A percentile compares a stretch with the other conserved stretches of the same genome.
Evolutionary conservation across 768 basidiomycete species (phyloP).

Genomic region (Hericium coralloides): DNA sequence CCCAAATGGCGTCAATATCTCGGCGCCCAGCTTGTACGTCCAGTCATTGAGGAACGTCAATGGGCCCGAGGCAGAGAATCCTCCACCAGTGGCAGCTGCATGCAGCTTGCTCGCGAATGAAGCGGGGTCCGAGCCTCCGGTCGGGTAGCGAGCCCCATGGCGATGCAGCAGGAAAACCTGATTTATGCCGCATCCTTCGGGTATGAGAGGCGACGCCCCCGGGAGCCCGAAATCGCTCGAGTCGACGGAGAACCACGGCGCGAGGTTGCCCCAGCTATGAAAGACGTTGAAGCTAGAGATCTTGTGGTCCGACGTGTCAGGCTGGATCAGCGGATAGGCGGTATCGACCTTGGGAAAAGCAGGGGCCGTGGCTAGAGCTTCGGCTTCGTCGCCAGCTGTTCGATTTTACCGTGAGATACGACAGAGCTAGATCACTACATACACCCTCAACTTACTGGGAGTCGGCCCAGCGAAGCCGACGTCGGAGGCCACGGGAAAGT

Average conservation of each 20-base stretch:
- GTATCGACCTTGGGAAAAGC: slow-evolving; percentile 25
- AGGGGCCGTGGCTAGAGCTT: slow-evolving; percentile 24
- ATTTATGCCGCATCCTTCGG: slow-evolving; percentile 35
- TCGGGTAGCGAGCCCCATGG: slow-evolving; percentile 34
- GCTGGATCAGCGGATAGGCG: slow-evolving; percentile 35
- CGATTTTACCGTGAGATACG: neutral
- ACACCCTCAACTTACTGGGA: slow-evolving; percentile 25
- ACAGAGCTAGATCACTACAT: neutral
- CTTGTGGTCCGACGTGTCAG: slow-evolving; percentile 19
- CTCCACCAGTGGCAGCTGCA: slow-evolving; percentile 12
- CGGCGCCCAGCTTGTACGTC: slow-evolving; percentile 37
- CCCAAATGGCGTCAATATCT: slow-evolving; percentile 40
- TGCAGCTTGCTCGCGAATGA: slow-evolving; percentile 18
- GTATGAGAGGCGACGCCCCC: slow-evolving; percentile 35
- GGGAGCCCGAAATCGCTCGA: slow-evolving; percentile 35
- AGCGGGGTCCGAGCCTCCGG: slow-evolving; percentile 18
- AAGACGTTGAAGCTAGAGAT: slow-evolving; percentile 32
- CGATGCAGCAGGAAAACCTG: slow-evolving; percentile 33
- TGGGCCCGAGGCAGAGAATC: slow-evolving; percentile 26
- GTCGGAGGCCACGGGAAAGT: slow-evolving; percentile 32
- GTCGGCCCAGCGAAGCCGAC: slow-evolving; percentile 40
- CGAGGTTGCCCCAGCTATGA: slow-evolving; percentile 37
- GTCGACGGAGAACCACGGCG: slow-evolving; percentile 41
- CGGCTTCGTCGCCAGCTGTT: slow-evolving; percentile 19
- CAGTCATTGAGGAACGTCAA: slow-evolving; percentile 36